phyloP scores from a whole-genome alignment of 352 stramenopile species.

The Globisporangium heterothallicum region DNA sequence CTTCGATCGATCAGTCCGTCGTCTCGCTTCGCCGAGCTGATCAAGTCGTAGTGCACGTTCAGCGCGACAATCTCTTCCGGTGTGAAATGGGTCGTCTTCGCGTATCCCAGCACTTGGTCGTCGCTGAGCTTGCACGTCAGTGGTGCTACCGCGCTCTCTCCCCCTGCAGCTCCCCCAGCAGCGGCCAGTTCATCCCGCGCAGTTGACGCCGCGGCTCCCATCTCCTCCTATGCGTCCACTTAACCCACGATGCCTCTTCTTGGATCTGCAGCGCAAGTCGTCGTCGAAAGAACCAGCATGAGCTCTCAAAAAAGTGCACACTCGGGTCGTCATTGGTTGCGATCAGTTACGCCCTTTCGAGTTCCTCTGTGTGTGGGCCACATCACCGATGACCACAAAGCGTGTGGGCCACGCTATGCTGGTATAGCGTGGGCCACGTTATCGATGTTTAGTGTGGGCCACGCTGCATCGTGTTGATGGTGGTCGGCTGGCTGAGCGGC shows the following conservation, averaged over 20 bases:
- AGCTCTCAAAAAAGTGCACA: no score
- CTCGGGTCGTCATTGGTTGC: not conserved
- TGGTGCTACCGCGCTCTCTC: conserved; percentile 1
- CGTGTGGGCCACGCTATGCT: conserved; percentile 16
- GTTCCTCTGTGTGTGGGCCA: not conserved
- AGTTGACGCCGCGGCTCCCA: conserved; percentile 64
- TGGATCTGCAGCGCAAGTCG: not conserved
- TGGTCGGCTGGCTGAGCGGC: conserved; percentile 20
- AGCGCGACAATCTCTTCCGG: conserved; percentile 54
- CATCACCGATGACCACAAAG: not conserved
- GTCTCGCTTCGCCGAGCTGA: conserved; percentile 54
- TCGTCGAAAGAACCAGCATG: no score
- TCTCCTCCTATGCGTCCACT: conserved; percentile 8
- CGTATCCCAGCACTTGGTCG: conserved; percentile 39
- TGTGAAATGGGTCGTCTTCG: conserved; percentile 44
- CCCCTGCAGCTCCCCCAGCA: not conserved
- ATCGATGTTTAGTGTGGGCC: conserved; percentile 9
- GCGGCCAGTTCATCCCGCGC: conserved; percentile 35
- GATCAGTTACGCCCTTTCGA: conserved; percentile 9
- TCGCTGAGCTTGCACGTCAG: conserved; percentile 53
- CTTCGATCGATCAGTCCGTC: conserved; percentile 71
- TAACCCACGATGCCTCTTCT: not conserved
- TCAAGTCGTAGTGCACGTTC: conserved; percentile 59
- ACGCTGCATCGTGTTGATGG: conserved; percentile 9
- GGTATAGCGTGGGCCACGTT: conserved; percentile 7